Evolutionary conservation across 805 yeast species (phyloP), one percentile per base, ranked within the genome.

Genomic region (Yamadazyma olivae): DNA sequence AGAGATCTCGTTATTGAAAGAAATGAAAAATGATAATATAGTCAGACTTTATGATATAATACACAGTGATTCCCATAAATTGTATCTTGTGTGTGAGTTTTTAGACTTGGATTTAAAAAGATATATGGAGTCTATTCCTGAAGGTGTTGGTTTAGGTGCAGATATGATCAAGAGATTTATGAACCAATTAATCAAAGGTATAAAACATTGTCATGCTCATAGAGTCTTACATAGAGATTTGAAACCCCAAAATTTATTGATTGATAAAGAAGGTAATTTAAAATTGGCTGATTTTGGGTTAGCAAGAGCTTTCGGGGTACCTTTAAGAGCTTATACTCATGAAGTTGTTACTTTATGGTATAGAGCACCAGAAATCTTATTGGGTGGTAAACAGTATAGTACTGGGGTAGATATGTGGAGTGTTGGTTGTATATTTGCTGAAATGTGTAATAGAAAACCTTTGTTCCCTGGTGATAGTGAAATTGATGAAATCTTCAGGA

Each of bases 321-420:
- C 99, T 1, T 76, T 93, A 43, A 78, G 96, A 53, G 95, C 96
- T 1, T 93, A 91, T 56, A 91, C 99, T 9, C 97, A 93, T 63
- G 99, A 93, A 60, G 98, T 93, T 31, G 99, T 93, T 32, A 93
- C 99, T 0, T 68, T 93, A 49, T 93, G 99, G 99, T 93, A 93
- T 60, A 74, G 99, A 48, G 88, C 97, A 0, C 99, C 99, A 3
- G 99, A 93, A 63, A 87, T 93, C 38, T 68, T 93, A 42, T 75
- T 93, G 46, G 99, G 99, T 10, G 96, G 97, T 3, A 86, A 95
- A 49, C 97, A 93, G 54, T 93, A 93, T 61, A 87, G 96, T 23
- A 93, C 98, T 0, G 97, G 98, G 14, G 96, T 93, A 35, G 99
- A 93, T 59, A 89, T 93, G 84, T 93, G 99, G 99, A 87, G 96